phyloP scores from a whole-genome alignment of 768 basidiomycete genomes.

The Leucocoprinus birnbaumii region DNA sequence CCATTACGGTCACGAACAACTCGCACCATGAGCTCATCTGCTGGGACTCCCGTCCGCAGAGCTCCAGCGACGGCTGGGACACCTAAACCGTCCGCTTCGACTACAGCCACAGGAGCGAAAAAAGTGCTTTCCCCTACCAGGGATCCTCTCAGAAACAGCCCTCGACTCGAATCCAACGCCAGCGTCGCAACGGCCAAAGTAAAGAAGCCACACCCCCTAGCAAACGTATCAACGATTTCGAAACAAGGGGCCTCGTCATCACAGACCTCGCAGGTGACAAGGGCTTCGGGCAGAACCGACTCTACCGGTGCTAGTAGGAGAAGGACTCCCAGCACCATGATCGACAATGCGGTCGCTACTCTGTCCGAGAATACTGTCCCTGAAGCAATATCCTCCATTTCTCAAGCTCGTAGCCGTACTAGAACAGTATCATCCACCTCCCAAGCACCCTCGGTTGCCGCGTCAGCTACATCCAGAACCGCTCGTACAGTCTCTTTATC shows the following conservation, averaged over 20 bases:
- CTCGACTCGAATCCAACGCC: constrained; percentile 10
- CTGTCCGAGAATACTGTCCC: constrained; percentile 16
- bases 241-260: neutral
- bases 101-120: constrained; percentile 15
- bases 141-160: constrained; percentile 36
- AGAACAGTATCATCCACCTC: constrained; percentile 28
- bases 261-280: constrained; percentile 21
- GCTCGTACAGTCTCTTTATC: constrained; percentile 9
- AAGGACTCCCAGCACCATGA: constrained; percentile 20
- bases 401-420: constrained; percentile 17
- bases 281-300: constrained; percentile 20
- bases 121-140: constrained; percentile 36
- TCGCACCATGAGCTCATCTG: constrained; percentile 14
- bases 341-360: neutral
- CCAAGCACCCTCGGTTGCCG: constrained; percentile 16
- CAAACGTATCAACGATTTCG: neutral
- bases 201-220: constrained; percentile 15
- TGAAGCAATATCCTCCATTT: constrained; percentile 13
- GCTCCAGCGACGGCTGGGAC: constrained; percentile 9
- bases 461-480: constrained; percentile 12
- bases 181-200: constrained; percentile 8
- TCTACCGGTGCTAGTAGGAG: constrained; percentile 14
- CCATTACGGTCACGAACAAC: constrained; percentile 12
- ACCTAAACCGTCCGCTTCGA: neutral
- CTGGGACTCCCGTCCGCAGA: constrained; percentile 7